phyloP scores from a whole-genome alignment of 306 rosid species.

The Abrus precatorius region DNA sequence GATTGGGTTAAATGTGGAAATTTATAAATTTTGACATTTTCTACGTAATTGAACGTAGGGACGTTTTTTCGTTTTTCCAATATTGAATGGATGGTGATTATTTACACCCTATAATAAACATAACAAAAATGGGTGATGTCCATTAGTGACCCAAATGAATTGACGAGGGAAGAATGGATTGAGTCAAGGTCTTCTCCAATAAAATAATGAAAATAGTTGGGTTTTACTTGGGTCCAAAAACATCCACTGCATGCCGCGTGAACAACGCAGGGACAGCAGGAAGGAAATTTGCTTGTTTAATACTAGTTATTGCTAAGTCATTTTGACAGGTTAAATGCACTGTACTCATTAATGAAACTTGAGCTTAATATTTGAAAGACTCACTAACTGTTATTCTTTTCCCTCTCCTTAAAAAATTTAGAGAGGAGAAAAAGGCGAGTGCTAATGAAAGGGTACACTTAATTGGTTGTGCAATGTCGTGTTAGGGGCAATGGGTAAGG shows the following conservation, averaged over 20 bases:
- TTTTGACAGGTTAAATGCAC: slow-evolving; percentile 51
- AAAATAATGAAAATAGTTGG: slow-evolving; percentile 22
- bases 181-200: slow-evolving; percentile 46
- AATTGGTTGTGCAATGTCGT: slow-evolving; percentile 43
- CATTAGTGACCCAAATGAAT: slow-evolving; percentile 29
- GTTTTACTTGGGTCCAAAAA: slow-evolving; percentile 29
- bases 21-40: background rate
- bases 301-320: background rate
- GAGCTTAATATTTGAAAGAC: slow-evolving; percentile 8
- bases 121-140: background rate
- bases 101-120: background rate
- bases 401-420: background rate
- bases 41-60: background rate
- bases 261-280: slow-evolving; percentile 56
- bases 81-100: background rate
- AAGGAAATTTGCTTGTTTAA: slow-evolving; percentile 1
- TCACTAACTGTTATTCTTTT: background rate
- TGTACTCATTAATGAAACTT: slow-evolving; percentile 34
- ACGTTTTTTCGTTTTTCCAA: background rate
- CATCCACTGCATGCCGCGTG: slow-evolving; percentile 57
- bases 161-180: slow-evolving; percentile 36
- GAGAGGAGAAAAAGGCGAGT: background rate
- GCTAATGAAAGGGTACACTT: slow-evolving; percentile 16
- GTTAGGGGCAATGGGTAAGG: slow-evolving; percentile 51
- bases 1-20: background rate